These are phyloP conservation scores for Podaxis sp. DNA, from an alignment of 768 basidiomycete genomes.

Conservation along the genomic window DNA sequence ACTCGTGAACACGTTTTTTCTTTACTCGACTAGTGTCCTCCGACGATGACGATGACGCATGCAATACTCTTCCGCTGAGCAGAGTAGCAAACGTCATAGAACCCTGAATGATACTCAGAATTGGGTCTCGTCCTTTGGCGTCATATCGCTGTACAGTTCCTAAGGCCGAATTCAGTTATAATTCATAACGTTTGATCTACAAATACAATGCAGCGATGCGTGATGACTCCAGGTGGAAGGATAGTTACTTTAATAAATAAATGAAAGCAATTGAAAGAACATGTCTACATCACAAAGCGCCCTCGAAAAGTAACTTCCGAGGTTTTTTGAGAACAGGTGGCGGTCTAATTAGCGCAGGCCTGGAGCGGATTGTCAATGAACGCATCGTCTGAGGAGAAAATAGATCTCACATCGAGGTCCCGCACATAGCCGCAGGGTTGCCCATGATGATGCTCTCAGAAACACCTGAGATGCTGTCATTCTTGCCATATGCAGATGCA, in stretches of 20 bases:
- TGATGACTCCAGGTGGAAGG: background rate
- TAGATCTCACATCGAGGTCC: slow-evolving; percentile 80
- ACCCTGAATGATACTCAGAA: slow-evolving; percentile 1
- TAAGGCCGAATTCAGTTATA: background rate
- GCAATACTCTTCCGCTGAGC: slow-evolving; percentile 5
- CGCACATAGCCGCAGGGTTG: slow-evolving; percentile 90
- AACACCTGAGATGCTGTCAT: slow-evolving; percentile 91
- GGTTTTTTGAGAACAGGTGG: slow-evolving; percentile 47
- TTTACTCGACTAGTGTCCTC: background rate
- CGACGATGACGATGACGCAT: slow-evolving; percentile 4
- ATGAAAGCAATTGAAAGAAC: no score
- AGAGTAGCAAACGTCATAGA: slow-evolving; percentile 12
- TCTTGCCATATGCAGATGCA: slow-evolving; percentile 94
- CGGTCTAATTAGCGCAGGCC: slow-evolving; percentile 49
- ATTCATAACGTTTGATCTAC: background rate
- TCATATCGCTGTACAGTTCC: background rate
- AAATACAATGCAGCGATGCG: background rate
- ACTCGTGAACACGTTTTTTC: background rate
- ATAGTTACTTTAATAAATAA: background rate
- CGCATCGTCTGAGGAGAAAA: background rate
- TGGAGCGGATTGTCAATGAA: slow-evolving; percentile 19
- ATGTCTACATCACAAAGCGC: slow-evolving; percentile 31
- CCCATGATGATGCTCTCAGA: slow-evolving; percentile 99
- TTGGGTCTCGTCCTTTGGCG: background rate
- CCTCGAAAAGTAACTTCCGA: slow-evolving; percentile 49